Percentiles rank a stretch among this genome's conserved stretches.
Evolutionary conservation across 306 rosid genomes (phyloP).

Genomic region (Hippophae rhamnoides): DNA sequence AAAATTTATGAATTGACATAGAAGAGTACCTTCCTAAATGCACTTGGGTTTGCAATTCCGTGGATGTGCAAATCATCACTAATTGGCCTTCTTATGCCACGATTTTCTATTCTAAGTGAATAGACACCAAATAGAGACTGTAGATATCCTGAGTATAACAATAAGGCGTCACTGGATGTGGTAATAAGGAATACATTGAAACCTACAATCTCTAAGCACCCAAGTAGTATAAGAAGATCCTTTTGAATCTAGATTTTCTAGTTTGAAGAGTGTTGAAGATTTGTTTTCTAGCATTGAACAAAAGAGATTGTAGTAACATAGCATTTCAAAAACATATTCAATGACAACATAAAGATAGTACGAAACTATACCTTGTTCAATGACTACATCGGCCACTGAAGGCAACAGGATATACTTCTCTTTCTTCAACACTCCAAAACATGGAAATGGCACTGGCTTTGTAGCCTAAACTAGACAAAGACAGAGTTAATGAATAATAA

Average conservation of each 20-base stretch:
- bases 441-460: slow-evolving; percentile 83
- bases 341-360: no score
- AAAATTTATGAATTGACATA: not conserved
- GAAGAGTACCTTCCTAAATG: slow-evolving; percentile 63
- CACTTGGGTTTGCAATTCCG: slow-evolving; percentile 75
- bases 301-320: no score
- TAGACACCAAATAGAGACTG: slow-evolving; percentile 75
- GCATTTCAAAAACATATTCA: no score
- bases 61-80: slow-evolving; percentile 86
- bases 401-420: slow-evolving; percentile 88
- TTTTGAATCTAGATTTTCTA: not conserved
- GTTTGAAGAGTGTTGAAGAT: not conserved
- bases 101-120: slow-evolving; percentile 76
- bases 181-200: not conserved
- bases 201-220: not conserved
- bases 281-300: no score
- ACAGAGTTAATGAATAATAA: slow-evolving; percentile 11
- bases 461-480: slow-evolving; percentile 51
- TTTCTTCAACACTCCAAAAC: slow-evolving; percentile 73
- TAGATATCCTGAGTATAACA: slow-evolving; percentile 54
- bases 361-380: slow-evolving; percentile 66
- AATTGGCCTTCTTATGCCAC: slow-evolving; percentile 78
- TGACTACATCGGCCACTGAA: slow-evolving; percentile 71
- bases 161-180: slow-evolving; percentile 7
- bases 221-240: not conserved